phyloP scores from a whole-genome alignment of 345 rosid genomes.

The Excoecaria agallocha region DNA sequence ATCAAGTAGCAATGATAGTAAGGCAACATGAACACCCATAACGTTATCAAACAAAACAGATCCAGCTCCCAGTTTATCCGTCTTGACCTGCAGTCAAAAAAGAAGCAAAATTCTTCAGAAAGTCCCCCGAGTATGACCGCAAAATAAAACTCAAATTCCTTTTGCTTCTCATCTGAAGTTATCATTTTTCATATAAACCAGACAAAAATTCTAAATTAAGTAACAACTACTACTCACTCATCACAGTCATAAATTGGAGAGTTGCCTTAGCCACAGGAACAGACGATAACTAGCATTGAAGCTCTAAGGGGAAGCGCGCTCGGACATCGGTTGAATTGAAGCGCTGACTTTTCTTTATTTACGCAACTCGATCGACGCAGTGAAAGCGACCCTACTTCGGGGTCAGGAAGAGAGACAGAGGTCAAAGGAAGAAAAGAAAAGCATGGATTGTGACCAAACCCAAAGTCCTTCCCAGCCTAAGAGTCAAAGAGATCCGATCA shows the following conservation, averaged over 20 bases:
- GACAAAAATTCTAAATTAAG: not conserved
- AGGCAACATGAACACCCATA: constrained; percentile 90
- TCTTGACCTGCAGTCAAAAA: constrained; percentile 58
- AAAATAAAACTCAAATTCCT: not conserved
- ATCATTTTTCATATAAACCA: not conserved
- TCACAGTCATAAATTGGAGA: not conserved
- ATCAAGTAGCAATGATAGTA: constrained; percentile 96
- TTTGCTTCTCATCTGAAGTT: not conserved
- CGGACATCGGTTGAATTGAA: too few relatives aligned
- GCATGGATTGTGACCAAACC: too few relatives aligned
- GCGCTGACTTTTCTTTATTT: too few relatives aligned
- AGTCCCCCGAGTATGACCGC: not conserved
- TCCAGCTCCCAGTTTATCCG: constrained; percentile 97
- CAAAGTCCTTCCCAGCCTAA: constrained; percentile 88
- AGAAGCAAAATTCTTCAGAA: not conserved
- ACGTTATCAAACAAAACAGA: constrained; percentile 80
- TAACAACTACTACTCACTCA: not conserved
- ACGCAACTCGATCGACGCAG: too few relatives aligned
- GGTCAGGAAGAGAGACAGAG: too few relatives aligned
- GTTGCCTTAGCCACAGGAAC: not conserved
- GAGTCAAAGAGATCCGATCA: constrained; percentile 54
- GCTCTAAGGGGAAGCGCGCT: too few relatives aligned
- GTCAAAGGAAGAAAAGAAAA: too few relatives aligned
- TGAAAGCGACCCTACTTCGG: too few relatives aligned
- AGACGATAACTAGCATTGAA: not conserved